A percentile compares a stretch with the other conserved stretches of the same genome.
Evolutionary conservation across 148 eudicot species (phyloP).

Genomic region (Salicornia ramosissima): DNA sequence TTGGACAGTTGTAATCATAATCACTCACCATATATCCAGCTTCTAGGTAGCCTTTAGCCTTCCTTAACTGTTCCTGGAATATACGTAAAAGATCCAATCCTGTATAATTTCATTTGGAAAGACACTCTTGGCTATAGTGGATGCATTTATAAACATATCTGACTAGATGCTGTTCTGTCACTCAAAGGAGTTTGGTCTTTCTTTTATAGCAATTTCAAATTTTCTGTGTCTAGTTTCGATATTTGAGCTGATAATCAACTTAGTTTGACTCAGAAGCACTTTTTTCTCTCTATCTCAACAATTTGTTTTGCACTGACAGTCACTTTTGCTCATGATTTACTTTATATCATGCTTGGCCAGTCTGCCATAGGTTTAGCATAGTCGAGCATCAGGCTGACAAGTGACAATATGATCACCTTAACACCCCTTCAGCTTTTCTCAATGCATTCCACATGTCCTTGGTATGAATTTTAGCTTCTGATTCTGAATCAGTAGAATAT

Average conservation of each 20-base stretch:
- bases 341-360: slow-evolving; percentile 2
- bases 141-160: neutral
- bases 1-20: no score
- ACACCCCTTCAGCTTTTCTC: slow-evolving; percentile 1
- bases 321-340: neutral
- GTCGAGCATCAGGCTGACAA: slow-evolving; percentile 3
- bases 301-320: neutral
- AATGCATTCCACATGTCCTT: neutral
- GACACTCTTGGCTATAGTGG: neutral
- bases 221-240: neutral
- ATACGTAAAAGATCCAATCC: no score
- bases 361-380: neutral
- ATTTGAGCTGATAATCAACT: no score
- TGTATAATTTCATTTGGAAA: neutral
- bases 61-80: no score
- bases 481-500: neutral
- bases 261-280: neutral
- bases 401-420: neutral
- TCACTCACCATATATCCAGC: no score
- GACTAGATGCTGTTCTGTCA: neutral
- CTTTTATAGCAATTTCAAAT: neutral
- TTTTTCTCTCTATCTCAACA: neutral
- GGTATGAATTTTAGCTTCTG: neutral
- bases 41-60: no score
- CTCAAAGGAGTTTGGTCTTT: neutral